Base-by-base conservation (phyloP, 352 stramenopile genomes). In the Detonula confervacea region DNA sequence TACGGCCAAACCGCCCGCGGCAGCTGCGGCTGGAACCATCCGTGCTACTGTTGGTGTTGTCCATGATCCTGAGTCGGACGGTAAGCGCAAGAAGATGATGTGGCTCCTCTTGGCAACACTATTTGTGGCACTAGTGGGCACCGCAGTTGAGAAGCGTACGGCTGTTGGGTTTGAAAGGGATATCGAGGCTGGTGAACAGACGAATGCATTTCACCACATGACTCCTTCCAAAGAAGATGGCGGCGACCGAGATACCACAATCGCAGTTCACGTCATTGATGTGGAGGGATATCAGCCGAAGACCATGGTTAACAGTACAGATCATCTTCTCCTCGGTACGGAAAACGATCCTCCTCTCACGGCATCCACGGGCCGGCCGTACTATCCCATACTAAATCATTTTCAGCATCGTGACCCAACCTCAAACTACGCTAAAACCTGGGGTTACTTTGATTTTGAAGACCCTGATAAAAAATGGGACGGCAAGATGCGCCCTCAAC, bases 381-480 rank as follows among this genome's bases (percentile, higher is more conserved):
- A 76, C 44, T 42, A 27, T 22, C 71, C 77, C 3, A 66, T 75
- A 8, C 59, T 72, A 33, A 80, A 80, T 37, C 69, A 81, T 24
- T 77, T 85, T 57, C 69, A 81, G 56, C 20, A 68, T 18, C 63
- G 59, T 9, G 42, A 74, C 39, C 65, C 71, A 14, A 33, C 30
- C 33, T 69, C 29, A 22, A 37, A 30, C 9, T 73, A 73, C 20
- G 46, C 62, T 20, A 60, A 76, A 9, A 69, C 30, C 16, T 83
- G 75, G 75, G 75, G 75, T 18, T 74, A 49, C 16, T 83, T 83
- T 37, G 67, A 73, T 25, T 71, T 83, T n/a, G 51, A 70, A 12
- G 75, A 83, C 57, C 75, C 75, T n/a, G 39, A 77, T 54, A 59
- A 64, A 11, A 65, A 78, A 47, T 83, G 75, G 75, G 59, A 63